Conservation (phyloP, 164 flowering plant species). For the Saururus chinensis region DNA sequence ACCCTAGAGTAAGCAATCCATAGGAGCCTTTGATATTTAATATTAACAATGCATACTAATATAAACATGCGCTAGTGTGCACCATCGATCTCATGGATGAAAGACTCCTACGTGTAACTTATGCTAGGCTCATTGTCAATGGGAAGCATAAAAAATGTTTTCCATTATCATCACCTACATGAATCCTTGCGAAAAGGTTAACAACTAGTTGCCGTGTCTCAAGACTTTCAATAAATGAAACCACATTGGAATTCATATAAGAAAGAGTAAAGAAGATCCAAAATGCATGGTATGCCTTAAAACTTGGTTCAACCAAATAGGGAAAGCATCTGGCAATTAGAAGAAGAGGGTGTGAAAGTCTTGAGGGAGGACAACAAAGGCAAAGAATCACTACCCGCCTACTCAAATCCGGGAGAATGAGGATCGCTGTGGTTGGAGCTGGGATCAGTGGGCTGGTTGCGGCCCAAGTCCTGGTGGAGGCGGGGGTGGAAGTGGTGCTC, state of each 20-base stretch:
- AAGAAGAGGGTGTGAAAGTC: neutral
- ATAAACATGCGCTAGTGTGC: no score
- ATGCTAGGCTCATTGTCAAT: no score
- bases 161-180: no score
- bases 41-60: no score
- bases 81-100: no score
- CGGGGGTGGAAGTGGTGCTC: constrained; percentile 58
- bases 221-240: no score
- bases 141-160: no score
- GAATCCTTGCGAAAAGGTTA: no score
- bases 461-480: constrained; percentile 51
- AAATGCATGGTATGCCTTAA: neutral
- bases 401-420: constrained; percentile 16
- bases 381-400: neutral
- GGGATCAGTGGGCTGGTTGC: constrained; percentile 82
- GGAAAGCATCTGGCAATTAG: constrained; percentile 6
- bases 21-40: no score
- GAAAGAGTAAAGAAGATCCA: neutral
- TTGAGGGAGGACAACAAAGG: neutral
- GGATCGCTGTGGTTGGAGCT: constrained; percentile 72
- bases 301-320: neutral
- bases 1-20: no score
- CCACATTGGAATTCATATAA: neutral
- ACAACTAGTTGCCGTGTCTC: no score
- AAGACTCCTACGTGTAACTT: no score